These are phyloP conservation scores for Zostera marina DNA, from an alignment of 116 monocot species.

Conservation along the genomic window DNA sequence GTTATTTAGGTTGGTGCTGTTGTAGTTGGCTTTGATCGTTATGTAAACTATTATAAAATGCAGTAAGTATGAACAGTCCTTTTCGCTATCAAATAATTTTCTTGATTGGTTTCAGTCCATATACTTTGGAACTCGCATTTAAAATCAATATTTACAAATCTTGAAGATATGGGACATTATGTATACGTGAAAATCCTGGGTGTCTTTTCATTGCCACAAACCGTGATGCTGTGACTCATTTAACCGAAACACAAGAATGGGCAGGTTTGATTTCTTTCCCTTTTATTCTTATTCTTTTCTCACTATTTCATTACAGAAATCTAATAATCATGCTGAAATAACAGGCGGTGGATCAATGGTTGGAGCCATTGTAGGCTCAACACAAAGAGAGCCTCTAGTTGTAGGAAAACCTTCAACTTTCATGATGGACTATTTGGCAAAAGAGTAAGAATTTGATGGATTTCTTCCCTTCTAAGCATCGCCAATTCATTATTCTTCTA, in stretches of 20 bases:
- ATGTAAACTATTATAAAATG: constrained; percentile 91
- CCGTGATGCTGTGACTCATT: constrained; percentile 95
- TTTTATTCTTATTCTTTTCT: background rate
- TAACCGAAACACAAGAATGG: constrained; percentile 99
- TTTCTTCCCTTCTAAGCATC: background rate
- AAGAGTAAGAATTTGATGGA: constrained; percentile 27
- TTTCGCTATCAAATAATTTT: background rate
- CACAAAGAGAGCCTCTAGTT: constrained; percentile 65
- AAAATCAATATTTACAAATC: no score
- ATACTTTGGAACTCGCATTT: no score
- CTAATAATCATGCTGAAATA: background rate
- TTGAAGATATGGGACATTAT: constrained; percentile 76
- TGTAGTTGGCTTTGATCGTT: constrained; percentile 96
- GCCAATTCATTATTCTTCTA: no score
- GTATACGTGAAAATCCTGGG: constrained; percentile 90
- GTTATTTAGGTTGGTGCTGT: constrained; percentile 80
- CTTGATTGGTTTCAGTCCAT: no score
- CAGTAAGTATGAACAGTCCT: constrained; percentile 43
- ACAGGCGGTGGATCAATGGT: constrained; percentile 98
- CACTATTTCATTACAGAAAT: background rate
- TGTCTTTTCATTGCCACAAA: constrained; percentile 97
- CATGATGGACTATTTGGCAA: constrained; percentile 93
- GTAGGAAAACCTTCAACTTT: constrained; percentile 96
- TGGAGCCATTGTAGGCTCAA: constrained; percentile 78
- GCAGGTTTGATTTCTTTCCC: constrained; percentile 38